Conservation (phyloP, 495 filamentous ascomycete species). For the Geopyxis carbonaria region DNA sequence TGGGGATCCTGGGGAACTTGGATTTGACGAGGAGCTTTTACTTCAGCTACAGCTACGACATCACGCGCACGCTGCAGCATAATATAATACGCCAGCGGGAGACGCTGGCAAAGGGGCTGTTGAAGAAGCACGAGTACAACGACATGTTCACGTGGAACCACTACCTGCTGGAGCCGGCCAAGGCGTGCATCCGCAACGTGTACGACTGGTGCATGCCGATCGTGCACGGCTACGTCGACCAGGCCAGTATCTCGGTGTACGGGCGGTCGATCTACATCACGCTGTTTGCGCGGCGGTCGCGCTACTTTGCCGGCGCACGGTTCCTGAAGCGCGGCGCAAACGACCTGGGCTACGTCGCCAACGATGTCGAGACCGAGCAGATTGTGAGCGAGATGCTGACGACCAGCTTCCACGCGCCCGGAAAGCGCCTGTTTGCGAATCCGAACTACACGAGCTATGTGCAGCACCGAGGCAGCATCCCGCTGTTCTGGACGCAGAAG, state of each 20-base stretch:
- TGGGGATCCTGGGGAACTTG: slow-evolving; percentile 75
- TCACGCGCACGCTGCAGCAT: slow-evolving; percentile 80
- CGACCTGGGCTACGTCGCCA: slow-evolving; percentile 89
- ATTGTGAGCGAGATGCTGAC: slow-evolving; percentile 87
- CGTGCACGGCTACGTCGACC: slow-evolving; percentile 91
- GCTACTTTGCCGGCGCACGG: slow-evolving; percentile 84
- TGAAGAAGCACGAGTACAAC: slow-evolving; percentile 52
- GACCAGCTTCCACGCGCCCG: slow-evolving; percentile 88
- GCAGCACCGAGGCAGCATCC: slow-evolving; percentile 92
- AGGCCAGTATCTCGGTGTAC: slow-evolving; percentile 62
- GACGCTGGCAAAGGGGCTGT: slow-evolving; percentile 43
- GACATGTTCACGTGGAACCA: slow-evolving; percentile 98
- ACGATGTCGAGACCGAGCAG: slow-evolving; percentile 98
- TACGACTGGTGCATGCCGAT: slow-evolving; percentile 95
- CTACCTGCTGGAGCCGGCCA: slow-evolving; percentile 65
- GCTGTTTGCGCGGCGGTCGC: slow-evolving; percentile 77
- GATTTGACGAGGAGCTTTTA: slow-evolving; percentile 86
- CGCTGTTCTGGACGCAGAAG: slow-evolving; percentile 94
- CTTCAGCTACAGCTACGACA: slow-evolving; percentile 96
- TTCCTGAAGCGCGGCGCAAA: slow-evolving; percentile 93
- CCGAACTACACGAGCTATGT: slow-evolving; percentile 91
- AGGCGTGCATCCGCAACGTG: slow-evolving; percentile 50
- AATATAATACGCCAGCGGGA: slow-evolving; percentile 75
- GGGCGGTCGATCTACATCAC: slow-evolving; percentile 79
- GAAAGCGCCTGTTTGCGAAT: slow-evolving; percentile 67